These are phyloP conservation scores for Phytophthora vignae DNA, from an alignment of 352 stramenopile genomes.

Conservation along the genomic window DNA sequence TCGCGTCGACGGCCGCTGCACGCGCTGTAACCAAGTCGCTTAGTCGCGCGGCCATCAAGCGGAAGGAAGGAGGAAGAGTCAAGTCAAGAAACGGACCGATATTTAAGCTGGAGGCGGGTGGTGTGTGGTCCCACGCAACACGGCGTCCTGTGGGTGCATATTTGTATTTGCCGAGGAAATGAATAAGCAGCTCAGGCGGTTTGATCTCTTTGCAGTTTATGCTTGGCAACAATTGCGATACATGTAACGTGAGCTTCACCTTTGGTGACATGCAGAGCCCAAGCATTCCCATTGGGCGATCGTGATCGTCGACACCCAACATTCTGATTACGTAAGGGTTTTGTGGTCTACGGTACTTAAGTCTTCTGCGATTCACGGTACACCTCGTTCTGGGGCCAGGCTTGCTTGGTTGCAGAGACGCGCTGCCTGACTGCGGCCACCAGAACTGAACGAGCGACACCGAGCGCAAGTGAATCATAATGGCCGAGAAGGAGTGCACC, in stretches of 20 bases:
- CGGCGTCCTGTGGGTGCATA: slow-evolving; percentile 26
- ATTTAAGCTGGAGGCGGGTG: slow-evolving; percentile 35
- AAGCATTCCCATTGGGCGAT: slow-evolving; percentile 18
- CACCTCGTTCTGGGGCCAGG: slow-evolving; percentile 12
- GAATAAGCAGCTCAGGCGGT: slow-evolving; percentile 15
- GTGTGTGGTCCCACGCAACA: background rate
- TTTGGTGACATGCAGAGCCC: slow-evolving; percentile 12
- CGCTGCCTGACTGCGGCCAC: slow-evolving; percentile 6
- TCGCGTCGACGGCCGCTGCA: slow-evolving; percentile 47
- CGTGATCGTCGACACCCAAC: slow-evolving; percentile 29
- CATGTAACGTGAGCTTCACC: background rate
- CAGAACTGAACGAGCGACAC: slow-evolving; percentile 25
- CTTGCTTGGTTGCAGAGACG: slow-evolving; percentile 35
- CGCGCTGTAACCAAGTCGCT: slow-evolving; percentile 39
- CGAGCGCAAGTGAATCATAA: slow-evolving; percentile 21
- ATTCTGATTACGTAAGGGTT: slow-evolving; percentile 16
- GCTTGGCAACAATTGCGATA: slow-evolving; percentile 28
- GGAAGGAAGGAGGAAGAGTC: background rate
- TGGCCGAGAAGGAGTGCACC: slow-evolving; percentile 59
- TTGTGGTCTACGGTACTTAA: background rate
- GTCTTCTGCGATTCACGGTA: slow-evolving; percentile 18
- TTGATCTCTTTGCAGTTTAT: background rate
- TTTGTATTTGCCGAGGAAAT: slow-evolving; percentile 34
- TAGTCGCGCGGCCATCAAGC: slow-evolving; percentile 6
- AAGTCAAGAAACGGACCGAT: slow-evolving; percentile 16